Base-by-base conservation (phyloP, 805 yeast genomes). In the Ogataea kodamae region DNA sequence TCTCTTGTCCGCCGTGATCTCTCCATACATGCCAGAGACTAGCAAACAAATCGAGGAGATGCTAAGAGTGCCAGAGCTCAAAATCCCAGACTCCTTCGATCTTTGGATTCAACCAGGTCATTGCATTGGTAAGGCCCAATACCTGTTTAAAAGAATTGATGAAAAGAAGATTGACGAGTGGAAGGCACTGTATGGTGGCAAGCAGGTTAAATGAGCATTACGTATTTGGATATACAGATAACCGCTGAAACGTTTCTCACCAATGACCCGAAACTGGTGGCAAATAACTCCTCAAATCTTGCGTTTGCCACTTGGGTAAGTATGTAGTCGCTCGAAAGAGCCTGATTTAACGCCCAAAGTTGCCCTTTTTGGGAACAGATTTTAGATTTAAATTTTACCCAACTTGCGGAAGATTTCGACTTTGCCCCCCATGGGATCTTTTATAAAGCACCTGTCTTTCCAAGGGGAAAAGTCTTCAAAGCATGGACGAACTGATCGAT, bases 21-120 rank as follows among this genome's bases (percentile, higher is more conserved):
- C 74, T 29, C 98, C 99, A 47, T 92, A 72, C 65, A 86, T 92
- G 78, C 99, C 99, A 25, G 88, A 75, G 45, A 82, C 89, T 22
- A 61, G 86, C 6, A 62, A 63, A 28, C 76, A 72, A 45, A 90
- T 92, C 45, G 68, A 72, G 52, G 74, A 78, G 55, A 88, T 87
- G 64, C 72, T 92, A 63, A 84, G 86, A 51, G 90, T 81, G 16
- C 96, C 96, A 25, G 65, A 74, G 6, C 68, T 89, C 48, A 68
- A 74, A 31, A 90, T 89, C 44, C 85, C 88, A 18, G 87, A 87
- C 55, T 65, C 70, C 44, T 82, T 90, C 55, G 75, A 78, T 40
- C 59, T 83, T 35, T 74, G 79, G 29, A 68, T 92, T 46, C 64
- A 69, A 49, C 75, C 74, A 21, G 96, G 95, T 21, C 98, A 92